Base-by-base conservation (phyloP, 2,329 filamentous ascomycete species). In the Pseudocercospora pini-densiflorae region DNA sequence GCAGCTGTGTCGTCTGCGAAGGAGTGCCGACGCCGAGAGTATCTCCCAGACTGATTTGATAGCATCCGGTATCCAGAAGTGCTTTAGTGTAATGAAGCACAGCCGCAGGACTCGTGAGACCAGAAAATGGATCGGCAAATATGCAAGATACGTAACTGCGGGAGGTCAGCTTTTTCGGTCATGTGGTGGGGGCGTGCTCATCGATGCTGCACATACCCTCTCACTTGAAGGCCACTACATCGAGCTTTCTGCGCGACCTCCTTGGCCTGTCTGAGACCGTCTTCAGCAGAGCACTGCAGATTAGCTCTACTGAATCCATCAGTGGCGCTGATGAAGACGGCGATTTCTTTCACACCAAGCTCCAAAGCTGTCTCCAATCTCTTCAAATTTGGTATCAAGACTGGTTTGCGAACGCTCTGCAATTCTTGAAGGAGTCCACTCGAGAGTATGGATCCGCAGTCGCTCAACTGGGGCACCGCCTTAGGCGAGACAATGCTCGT, bases 351-450 rank as follows among this genome's bases (percentile, higher is more conserved):
- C 1, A 77, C 78, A 0, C 73, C 75, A 45, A 75, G 61, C 14
- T 76, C 60, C 2, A 79, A 86, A 0, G 91, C 90, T 49, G 91
- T 87, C 70, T 90, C 85, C n/a, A 82, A 64, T 0, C 81, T 79
- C 62, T 78, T 80, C 12, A 77, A 19, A 66, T 82, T 82, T 0
- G 81, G 80, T 0, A 79, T 74, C 5, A 82, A 67, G 0, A 82
- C 81, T 3, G 80, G 79, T 45, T 57, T 33, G 12, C 51, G 36
- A 21, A 66, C 33, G 8, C 31, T 8, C 6, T 62, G 27, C 21
- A 60, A 24, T 4, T 40, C 54, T 36, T 59, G 24, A 10, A 63
- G 45, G 14, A 23, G 12, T 6, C 43, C 14, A 33, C 29, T 43
- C 2, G 19, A 24, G 24, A 71, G 61, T 12, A 74, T 59, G 12